Conservation (phyloP, 2,329 filamentous ascomycete genomes). For the Monosporascus sp. region DNA sequence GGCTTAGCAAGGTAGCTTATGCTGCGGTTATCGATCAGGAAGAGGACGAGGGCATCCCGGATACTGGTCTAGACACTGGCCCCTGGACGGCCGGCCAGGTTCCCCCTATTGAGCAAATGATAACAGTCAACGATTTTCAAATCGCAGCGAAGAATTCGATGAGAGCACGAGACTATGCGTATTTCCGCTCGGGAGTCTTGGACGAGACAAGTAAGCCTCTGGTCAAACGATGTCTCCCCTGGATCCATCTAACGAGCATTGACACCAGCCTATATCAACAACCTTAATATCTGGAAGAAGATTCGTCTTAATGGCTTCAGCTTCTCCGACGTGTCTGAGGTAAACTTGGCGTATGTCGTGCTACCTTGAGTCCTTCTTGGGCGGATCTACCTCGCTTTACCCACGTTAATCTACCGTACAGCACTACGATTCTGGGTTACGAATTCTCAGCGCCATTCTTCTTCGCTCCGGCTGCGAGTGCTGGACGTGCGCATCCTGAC, state of each 20-base stretch:
- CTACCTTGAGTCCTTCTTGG: not conserved
- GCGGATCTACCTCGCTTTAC: not conserved
- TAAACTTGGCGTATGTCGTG: slow-evolving; percentile 15
- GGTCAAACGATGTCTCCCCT: not conserved
- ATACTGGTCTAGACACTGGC: slow-evolving; percentile 4
- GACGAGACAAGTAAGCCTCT: slow-evolving; percentile 27
- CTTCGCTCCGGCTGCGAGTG: slow-evolving; percentile 46
- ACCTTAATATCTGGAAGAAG: slow-evolving; percentile 33
- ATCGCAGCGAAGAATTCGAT: slow-evolving; percentile 31
- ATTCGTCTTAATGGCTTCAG: slow-evolving; percentile 28
- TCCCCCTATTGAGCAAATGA: slow-evolving; percentile 25
- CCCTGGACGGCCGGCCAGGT: slow-evolving; percentile 9
- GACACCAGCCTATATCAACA: slow-evolving; percentile 29
- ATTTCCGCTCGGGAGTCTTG: slow-evolving; percentile 33
- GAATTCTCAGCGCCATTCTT: slow-evolving; percentile 52
- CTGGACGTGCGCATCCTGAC: slow-evolving; percentile 37
- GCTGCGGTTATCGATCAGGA: slow-evolving; percentile 4
- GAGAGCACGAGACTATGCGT: slow-evolving; percentile 29
- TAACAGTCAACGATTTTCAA: slow-evolving; percentile 34
- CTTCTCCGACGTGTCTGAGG: slow-evolving; percentile 28
- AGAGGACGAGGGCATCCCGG: slow-evolving; percentile 2
- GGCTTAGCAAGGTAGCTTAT: not conserved
- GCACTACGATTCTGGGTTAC: slow-evolving; percentile 47
- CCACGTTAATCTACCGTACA: slow-evolving; percentile 11
- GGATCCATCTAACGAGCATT: not conserved